Conservation (phyloP, 2,329 filamentous ascomycete species). For the Arachnopeziza araneosa region DNA sequence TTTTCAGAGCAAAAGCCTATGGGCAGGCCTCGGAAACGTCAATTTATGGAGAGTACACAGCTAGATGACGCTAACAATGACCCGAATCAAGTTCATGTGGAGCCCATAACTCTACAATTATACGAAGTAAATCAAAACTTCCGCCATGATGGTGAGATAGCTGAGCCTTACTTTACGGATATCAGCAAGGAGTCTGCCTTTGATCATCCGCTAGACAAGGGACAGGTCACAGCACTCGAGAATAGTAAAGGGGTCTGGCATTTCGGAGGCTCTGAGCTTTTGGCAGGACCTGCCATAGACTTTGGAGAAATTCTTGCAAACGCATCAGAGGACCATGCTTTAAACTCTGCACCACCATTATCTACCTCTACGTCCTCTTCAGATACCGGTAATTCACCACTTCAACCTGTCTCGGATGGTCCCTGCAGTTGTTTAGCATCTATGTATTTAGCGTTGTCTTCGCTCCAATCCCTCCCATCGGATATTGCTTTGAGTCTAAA, state of each 20-base stretch:
- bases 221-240: not conserved
- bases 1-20: conserved; percentile 63
- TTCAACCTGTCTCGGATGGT: not conserved
- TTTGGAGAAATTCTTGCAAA: conserved; percentile 11
- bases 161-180: conserved; percentile 19
- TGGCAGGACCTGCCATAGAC: conserved; percentile 15
- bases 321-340: not conserved
- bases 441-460: conserved; percentile 28
- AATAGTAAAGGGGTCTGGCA: conserved; percentile 15
- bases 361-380: conserved; percentile 10
- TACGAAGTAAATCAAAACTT: conserved; percentile 6
- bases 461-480: conserved; percentile 25
- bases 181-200: not conserved
- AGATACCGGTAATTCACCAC: not conserved
- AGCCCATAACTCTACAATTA: not conserved
- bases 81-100: not conserved
- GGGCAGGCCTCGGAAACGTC: conserved; percentile 58
- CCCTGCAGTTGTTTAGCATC: conserved; percentile 26
- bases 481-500: conserved; percentile 24
- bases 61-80: conserved; percentile 2
- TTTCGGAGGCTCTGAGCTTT: conserved; percentile 17
- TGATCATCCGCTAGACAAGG: not conserved
- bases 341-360: conserved; percentile 3
- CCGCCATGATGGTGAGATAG: not conserved
- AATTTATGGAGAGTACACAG: conserved; percentile 25